These are phyloP conservation scores for Heterobasidion irregulare DNA, from an alignment of 1,284 basidiomycete genomes.

Conservation along the genomic window DNA sequence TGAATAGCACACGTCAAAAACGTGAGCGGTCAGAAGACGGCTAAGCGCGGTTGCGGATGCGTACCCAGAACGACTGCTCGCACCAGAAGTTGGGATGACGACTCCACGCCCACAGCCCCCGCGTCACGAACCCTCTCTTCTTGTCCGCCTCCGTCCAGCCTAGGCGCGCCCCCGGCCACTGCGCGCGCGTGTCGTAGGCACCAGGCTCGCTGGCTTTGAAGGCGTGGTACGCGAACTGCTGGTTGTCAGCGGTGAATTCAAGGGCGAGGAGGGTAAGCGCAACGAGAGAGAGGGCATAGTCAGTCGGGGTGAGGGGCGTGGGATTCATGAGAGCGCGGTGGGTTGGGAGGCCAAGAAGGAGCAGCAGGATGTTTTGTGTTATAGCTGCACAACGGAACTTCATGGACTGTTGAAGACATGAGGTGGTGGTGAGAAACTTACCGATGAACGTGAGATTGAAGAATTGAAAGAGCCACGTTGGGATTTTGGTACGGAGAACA, in stretches of 20 bases:
- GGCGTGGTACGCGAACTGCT: constrained; percentile 80
- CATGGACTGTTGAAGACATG: neutral
- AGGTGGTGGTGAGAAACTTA: constrained; percentile 16
- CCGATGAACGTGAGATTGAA: constrained; percentile 79
- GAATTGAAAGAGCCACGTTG: constrained; percentile 67
- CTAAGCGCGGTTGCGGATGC: constrained; percentile 15
- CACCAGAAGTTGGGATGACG: constrained; percentile 90
- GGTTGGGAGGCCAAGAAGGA: constrained; percentile 59
- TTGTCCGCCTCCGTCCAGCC: constrained; percentile 61
- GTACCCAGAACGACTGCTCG: constrained; percentile 85
- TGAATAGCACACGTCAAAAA: neutral
- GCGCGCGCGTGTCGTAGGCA: constrained; percentile 20
- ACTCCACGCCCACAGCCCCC: constrained; percentile 79
- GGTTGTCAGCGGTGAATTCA: constrained; percentile 85
- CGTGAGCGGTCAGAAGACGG: neutral
- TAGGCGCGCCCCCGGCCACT: constrained; percentile 61
- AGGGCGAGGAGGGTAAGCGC: constrained; percentile 52
- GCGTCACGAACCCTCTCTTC: constrained; percentile 78
- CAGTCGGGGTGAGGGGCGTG: constrained; percentile 46
- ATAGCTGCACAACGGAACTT: constrained; percentile 30
- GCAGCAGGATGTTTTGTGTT: constrained; percentile 76
- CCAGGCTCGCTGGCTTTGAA: constrained; percentile 51
- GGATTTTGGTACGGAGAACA: constrained; percentile 62
- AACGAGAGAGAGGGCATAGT: constrained; percentile 55
- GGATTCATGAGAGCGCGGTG: constrained; percentile 48